These are phyloP conservation scores for Phycomyces blakesleeanus DNA, from an alignment of 192 early-diverging fungal genomes.

Conservation along the genomic window DNA sequence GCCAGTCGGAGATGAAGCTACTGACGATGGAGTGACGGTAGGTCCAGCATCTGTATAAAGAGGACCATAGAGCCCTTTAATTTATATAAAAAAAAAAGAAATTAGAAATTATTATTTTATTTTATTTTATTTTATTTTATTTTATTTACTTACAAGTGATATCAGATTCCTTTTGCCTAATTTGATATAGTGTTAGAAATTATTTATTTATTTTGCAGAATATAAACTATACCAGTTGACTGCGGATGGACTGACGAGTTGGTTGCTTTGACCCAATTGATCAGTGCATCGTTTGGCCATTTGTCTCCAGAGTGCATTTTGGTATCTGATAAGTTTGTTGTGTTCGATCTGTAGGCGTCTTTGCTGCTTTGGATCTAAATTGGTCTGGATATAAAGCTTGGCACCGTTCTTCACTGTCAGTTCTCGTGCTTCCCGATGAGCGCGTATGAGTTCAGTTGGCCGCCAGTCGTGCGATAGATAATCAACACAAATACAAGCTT, in stretches of 20 bases:
- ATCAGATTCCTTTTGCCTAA: conserved; percentile 42
- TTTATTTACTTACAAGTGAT: conserved; percentile 30
- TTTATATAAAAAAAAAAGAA: too few species aligned
- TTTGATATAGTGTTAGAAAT: too few species aligned
- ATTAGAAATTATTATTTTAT: too few species aligned
- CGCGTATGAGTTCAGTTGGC: conserved; percentile 18
- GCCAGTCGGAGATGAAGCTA: background rate
- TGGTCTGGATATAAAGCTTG: background rate
- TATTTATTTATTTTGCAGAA: too few species aligned
- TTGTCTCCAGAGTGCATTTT: conserved; percentile 41
- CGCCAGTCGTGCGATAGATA: conserved; percentile 31
- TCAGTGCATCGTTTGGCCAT: conserved; percentile 30
- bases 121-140: too few species aligned
- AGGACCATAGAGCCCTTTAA: conserved; percentile 30
- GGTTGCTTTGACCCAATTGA: conserved; percentile 15
- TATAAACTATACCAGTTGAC: conserved; percentile 46
- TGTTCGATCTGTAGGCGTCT: conserved; percentile 18
- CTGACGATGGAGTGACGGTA: background rate
- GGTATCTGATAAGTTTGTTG: conserved; percentile 22
- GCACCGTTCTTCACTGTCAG: conserved; percentile 5
- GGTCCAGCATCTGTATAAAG: conserved; percentile 10
- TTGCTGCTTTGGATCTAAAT: conserved; percentile 5
- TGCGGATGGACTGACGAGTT: conserved; percentile 24
- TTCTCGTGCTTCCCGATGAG: conserved; percentile 14
- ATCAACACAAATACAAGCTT: conserved; percentile 22